Evolutionary conservation across 2,329 filamentous ascomycete species (phyloP).

Genomic region (Scorias spongiosa): DNA sequence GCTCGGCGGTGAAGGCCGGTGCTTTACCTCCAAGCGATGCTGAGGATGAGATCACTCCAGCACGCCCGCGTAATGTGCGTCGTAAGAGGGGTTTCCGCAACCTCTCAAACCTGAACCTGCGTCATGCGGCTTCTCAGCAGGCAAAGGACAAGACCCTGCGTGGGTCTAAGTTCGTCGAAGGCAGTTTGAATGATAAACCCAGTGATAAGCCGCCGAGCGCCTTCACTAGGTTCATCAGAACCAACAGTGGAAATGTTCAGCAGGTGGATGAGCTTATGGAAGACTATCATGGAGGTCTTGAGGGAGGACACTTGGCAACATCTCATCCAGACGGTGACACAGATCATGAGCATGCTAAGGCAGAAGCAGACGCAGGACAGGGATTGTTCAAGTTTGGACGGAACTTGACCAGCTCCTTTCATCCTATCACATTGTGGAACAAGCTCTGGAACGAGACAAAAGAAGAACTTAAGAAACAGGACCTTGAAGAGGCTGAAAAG

Average conservation of each 20-base stretch:
- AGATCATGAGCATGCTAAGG: neutral
- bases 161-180: conserved; percentile 57
- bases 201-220: conserved; percentile 55
- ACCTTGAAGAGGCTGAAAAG: conserved; percentile 25
- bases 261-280: conserved; percentile 25
- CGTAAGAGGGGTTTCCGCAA: conserved; percentile 20
- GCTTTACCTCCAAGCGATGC: conserved; percentile 4
- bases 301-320: neutral
- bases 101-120: conserved; percentile 20
- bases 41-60: conserved; percentile 11
- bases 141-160: conserved; percentile 19
- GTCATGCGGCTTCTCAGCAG: conserved; percentile 16
- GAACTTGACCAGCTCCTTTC: conserved; percentile 38
- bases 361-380: conserved; percentile 3
- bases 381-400: conserved; percentile 42
- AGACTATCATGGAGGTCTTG: conserved; percentile 17
- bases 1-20: neutral
- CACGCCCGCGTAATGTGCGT: conserved; percentile 15
- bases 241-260: conserved; percentile 16
- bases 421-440: conserved; percentile 35
- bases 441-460: conserved; percentile 31
- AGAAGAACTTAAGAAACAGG: conserved; percentile 24
- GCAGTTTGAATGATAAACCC: conserved; percentile 70
- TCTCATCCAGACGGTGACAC: neutral
- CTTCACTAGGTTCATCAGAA: conserved; percentile 37